phyloP scores from a whole-genome alignment of 768 basidiomycete species.

The Myochromella boudieri region DNA sequence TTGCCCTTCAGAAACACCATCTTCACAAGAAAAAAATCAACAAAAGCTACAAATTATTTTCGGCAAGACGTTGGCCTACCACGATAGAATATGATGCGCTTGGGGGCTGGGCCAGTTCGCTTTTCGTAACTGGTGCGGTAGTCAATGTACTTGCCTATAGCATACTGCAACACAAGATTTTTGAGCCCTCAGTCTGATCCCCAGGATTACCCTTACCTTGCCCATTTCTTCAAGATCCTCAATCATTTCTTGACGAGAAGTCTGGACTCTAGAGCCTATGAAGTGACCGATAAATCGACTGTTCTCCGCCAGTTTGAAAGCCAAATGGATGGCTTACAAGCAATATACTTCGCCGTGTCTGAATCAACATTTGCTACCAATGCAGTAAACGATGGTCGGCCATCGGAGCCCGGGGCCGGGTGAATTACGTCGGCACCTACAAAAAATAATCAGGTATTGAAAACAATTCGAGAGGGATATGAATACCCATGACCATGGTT shows the following conservation, averaged over 20 bases:
- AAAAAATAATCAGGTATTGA: conserved; percentile 4
- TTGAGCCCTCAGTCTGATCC: neutral
- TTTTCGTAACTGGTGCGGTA: conserved; percentile 60
- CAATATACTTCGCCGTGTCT: conserved; percentile 69
- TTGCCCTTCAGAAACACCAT: conserved; percentile 57
- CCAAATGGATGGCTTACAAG: conserved; percentile 26
- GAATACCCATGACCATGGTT: conserved; percentile 74
- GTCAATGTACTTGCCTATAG: conserved; percentile 54
- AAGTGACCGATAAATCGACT: conserved; percentile 9
- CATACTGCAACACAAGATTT: conserved; percentile 35
- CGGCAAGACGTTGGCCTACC: conserved; percentile 42
- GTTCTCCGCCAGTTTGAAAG: neutral
- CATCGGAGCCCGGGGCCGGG: conserved; percentile 77
- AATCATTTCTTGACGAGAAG: conserved; percentile 74
- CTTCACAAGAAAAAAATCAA: conserved; percentile 31
- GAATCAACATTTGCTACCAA: conserved; percentile 81
- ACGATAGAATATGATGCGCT: conserved; percentile 75
- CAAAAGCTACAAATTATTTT: neutral
- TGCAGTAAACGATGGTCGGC: conserved; percentile 78
- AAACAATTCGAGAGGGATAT: neutral
- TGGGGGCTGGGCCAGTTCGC: conserved; percentile 46
- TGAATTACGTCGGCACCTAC: conserved; percentile 82
- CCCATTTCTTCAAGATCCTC: conserved; percentile 68
- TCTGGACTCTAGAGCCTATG: conserved; percentile 62
- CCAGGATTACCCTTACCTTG: conserved; percentile 37